Percentiles rank a stretch among this genome's conserved stretches.
Conservation (phyloP, 108 stramenopile species). For the Cyclotella distinguenda region DNA sequence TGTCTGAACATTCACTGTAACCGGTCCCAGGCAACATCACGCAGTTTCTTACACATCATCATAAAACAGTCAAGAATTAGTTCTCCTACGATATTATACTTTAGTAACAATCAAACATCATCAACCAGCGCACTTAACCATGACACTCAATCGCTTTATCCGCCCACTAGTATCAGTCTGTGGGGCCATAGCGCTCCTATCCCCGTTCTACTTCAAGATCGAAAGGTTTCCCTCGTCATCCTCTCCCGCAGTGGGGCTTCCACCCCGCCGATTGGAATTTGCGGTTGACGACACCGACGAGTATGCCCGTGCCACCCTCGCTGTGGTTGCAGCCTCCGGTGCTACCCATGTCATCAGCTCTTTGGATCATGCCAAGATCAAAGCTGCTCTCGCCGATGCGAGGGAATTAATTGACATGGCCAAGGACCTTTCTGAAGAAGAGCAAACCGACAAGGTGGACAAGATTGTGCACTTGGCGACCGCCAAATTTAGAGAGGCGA, state of each 20-base stretch:
- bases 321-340: neutral
- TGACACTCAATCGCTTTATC: neutral
- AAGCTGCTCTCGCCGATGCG: constrained; percentile 10
- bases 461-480: constrained; percentile 25
- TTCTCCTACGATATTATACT: too few relatives aligned
- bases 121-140: too few relatives aligned
- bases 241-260: neutral
- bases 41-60: too few relatives aligned
- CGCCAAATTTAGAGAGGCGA: constrained; percentile 25
- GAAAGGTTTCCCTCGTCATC: neutral
- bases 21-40: too few relatives aligned
- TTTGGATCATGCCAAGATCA: constrained; percentile 16
- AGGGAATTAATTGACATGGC: constrained; percentile 18
- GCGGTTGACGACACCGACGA: constrained; percentile 16
- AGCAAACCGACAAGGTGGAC: neutral
- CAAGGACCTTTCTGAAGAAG: constrained; percentile 7
- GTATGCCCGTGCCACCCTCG: constrained; percentile 8
- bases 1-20: too few relatives aligned
- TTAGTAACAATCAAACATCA: too few relatives aligned
- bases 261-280: constrained; percentile 14
- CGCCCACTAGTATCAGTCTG: neutral
- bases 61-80: too few relatives aligned
- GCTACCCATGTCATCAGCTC: constrained; percentile 10
- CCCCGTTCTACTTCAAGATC: constrained; percentile 1
- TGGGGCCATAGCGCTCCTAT: constrained; percentile 1